A percentile compares a stretch with the other conserved stretches of the same genome.
These are phyloP conservation scores for Myxozyma sirexii DNA, from an alignment of 805 yeast species.

Conservation along the genomic window DNA sequence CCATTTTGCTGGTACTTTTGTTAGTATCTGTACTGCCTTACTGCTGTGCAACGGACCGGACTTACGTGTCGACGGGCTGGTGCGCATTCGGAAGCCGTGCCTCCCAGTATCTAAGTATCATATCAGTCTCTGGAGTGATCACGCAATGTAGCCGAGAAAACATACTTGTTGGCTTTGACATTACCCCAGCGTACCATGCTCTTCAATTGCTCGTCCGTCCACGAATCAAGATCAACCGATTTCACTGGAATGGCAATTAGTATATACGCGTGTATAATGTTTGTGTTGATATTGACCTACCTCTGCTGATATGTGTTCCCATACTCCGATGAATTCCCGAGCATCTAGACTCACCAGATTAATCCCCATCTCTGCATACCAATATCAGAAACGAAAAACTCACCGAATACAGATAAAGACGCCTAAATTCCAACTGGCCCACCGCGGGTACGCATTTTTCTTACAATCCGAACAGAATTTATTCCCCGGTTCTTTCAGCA, in stretches of 20 bases:
- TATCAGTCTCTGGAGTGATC: background rate
- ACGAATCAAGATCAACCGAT: conserved; percentile 90
- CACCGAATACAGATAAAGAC: conserved; percentile 78
- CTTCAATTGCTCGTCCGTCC: conserved; percentile 91
- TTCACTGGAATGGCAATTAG: conserved; percentile 53
- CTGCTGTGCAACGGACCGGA: background rate
- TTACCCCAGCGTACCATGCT: conserved; percentile 89
- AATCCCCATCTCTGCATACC: background rate
- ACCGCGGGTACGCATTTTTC: conserved; percentile 83
- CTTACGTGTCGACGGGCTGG: conserved; percentile 66
- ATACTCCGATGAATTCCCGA: conserved; percentile 93
- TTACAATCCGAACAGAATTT: conserved; percentile 90
- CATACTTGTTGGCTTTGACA: conserved; percentile 61
- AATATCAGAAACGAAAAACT: background rate
- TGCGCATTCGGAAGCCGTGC: conserved; percentile 67
- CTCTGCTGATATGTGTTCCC: conserved; percentile 90
- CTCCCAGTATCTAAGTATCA: conserved; percentile 66
- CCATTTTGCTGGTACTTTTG: conserved; percentile 60
- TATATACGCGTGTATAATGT: background rate
- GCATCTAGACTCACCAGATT: conserved; percentile 52
- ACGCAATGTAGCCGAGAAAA: too few relatives aligned
- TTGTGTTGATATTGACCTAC: conserved; percentile 22
- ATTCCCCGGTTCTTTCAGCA: conserved; percentile 77
- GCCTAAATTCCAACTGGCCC: conserved; percentile 98
- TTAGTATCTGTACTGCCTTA: background rate